phyloP scores from a whole-genome alignment of 805 yeast genomes.

The Isabelozyma rhagii region DNA sequence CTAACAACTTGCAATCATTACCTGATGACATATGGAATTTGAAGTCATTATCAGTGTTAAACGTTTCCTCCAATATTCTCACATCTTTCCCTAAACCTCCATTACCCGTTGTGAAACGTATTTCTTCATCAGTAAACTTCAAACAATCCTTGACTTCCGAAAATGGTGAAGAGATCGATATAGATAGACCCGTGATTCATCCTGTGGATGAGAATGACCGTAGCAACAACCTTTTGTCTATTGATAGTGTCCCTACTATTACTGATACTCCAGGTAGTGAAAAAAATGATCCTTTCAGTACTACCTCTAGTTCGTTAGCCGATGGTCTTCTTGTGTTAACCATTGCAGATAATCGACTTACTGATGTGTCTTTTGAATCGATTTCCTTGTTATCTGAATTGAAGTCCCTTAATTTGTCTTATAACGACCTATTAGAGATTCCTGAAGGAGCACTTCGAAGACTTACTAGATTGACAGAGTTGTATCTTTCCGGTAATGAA shows the following conservation, averaged over 20 bases:
- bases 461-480: constrained; percentile 53
- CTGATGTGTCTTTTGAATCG: constrained; percentile 71
- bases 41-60: constrained; percentile 53
- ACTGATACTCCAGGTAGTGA: background rate
- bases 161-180: background rate
- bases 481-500: constrained; percentile 82
- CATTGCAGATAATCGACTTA: constrained; percentile 79
- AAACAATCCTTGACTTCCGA: constrained; percentile 5
- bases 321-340: constrained; percentile 55
- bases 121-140: constrained; percentile 27
- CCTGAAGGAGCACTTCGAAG: constrained; percentile 69
- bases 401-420: constrained; percentile 68
- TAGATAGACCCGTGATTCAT: constrained; percentile 3
- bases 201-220: background rate
- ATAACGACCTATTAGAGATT: constrained; percentile 79
- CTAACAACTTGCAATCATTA: constrained; percentile 71
- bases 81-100: constrained; percentile 57
- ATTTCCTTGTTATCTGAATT: constrained; percentile 59
- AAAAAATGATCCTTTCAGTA: background rate
- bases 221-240: background rate
- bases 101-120: constrained; percentile 25
- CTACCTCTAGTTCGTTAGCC: constrained; percentile 31
- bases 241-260: background rate
- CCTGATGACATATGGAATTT: constrained; percentile 69
- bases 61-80: constrained; percentile 71